A percentile compares a stretch with the other conserved stretches of the same genome.
Evolutionary conservation across 2,329 filamentous ascomycete species (phyloP).

Genomic region (Byssochlamys sp.): DNA sequence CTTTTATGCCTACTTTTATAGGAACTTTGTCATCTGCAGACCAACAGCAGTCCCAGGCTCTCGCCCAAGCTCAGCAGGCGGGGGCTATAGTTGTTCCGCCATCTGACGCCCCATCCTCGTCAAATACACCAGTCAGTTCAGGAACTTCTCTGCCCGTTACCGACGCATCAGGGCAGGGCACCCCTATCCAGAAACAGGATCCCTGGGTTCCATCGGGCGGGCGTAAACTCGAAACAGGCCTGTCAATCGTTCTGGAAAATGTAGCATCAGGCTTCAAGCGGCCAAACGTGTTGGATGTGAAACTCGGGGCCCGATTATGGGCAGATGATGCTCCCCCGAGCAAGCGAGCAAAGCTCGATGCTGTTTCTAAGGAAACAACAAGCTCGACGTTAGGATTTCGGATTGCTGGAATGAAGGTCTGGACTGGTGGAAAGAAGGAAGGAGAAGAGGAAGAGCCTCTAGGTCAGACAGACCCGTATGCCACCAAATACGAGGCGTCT

Average conservation of each 20-base stretch:
- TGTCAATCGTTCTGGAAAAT: slow-evolving; percentile 77
- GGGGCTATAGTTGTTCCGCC: slow-evolving; percentile 22
- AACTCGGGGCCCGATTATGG: slow-evolving; percentile 79
- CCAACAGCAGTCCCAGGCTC: slow-evolving; percentile 27
- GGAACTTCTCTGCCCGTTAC: slow-evolving; percentile 12
- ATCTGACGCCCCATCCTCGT: slow-evolving; percentile 12
- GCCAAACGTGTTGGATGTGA: slow-evolving; percentile 87
- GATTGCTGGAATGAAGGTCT: slow-evolving; percentile 57
- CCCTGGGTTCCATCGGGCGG: slow-evolving; percentile 44
- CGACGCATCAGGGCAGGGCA: slow-evolving; percentile 15
- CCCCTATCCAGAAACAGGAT: slow-evolving; percentile 16
- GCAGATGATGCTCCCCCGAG: slow-evolving; percentile 56
- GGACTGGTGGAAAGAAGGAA: slow-evolving; percentile 31
- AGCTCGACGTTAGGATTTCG: slow-evolving; percentile 52
- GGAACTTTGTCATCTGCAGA: slow-evolving; percentile 66
- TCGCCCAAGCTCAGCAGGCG: slow-evolving; percentile 43
- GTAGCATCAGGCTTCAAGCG: slow-evolving; percentile 67
- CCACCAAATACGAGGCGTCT: slow-evolving; percentile 35
- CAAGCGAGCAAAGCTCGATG: slow-evolving; percentile 52
- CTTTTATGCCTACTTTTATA: slow-evolving; percentile 75
- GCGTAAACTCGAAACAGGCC: slow-evolving; percentile 62
- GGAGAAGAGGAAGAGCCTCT: slow-evolving; percentile 16
- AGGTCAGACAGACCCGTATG: slow-evolving; percentile 24
- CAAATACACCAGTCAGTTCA: slow-evolving; percentile 9
- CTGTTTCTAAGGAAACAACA: slow-evolving; percentile 50